Conservation (phyloP, 78 protist genomes). For the Thecamonas trahens region DNA sequence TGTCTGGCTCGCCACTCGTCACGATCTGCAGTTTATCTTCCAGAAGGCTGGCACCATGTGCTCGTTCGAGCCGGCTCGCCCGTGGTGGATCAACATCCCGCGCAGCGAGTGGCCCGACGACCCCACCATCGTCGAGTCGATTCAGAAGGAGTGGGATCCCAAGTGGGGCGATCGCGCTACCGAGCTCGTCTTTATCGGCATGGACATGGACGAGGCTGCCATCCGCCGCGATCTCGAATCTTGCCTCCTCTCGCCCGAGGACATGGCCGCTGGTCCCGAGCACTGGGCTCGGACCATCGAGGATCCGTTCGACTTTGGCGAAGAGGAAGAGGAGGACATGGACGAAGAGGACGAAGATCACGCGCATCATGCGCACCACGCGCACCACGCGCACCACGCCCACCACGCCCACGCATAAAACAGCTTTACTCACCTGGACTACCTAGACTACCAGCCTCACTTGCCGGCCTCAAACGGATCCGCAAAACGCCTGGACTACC, state of each 20-base stretch:
- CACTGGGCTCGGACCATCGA: conserved; percentile 1
- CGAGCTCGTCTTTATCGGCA: conserved; percentile 86
- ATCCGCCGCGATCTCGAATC: conserved; percentile 37
- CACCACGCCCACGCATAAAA: no score
- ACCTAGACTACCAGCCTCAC: no score
- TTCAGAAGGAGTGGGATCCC: conserved; percentile 1
- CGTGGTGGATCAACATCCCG: conserved; percentile 11
- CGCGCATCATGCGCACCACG: no score
- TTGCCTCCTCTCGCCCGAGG: conserved; percentile 69
- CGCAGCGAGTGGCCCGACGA: not conserved
- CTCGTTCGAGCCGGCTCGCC: conserved; percentile 6
- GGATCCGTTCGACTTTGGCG: not conserved
- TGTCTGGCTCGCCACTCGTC: conserved; percentile 52
- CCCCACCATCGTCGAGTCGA: not conserved
- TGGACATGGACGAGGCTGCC: conserved; percentile 30
- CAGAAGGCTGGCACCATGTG: conserved; percentile 39
- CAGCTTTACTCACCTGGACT: no score
- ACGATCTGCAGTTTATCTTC: no score
- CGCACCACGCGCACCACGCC: no score
- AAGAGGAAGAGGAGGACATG: not conserved
- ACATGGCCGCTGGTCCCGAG: not conserved
- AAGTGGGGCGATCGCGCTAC: conserved; percentile 37
- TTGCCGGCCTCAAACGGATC: no score
- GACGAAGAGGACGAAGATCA: conserved; percentile 11
- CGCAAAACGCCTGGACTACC: no score